Conservation (phyloP, 805 yeast genomes). For the Komagataella ulmi region DNA sequence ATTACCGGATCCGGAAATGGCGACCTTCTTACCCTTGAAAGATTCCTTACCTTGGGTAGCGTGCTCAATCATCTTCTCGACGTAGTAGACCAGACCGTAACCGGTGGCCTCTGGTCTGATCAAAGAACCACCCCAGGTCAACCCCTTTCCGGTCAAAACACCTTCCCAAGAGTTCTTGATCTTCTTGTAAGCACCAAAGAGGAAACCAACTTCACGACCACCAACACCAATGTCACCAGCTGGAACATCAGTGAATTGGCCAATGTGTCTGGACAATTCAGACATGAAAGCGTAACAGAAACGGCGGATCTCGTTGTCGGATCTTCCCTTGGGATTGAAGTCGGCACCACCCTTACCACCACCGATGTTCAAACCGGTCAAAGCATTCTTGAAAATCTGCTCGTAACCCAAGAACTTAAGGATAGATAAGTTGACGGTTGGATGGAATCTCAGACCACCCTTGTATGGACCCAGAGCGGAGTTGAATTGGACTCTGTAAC, state of each 20-base stretch:
- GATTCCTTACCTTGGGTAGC: slow-evolving; percentile 84
- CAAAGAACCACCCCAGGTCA: slow-evolving; percentile 97
- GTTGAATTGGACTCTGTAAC: slow-evolving; percentile 97
- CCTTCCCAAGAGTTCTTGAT: slow-evolving; percentile 91
- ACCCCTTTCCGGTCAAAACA: slow-evolving; percentile 95
- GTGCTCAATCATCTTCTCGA: slow-evolving; percentile 92
- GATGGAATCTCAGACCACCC: slow-evolving; percentile 98
- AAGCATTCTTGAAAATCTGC: slow-evolving; percentile 96
- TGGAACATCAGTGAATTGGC: slow-evolving; percentile 95
- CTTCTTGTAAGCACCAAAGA: slow-evolving; percentile 94
- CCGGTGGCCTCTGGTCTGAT: slow-evolving; percentile 99
- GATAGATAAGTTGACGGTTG: slow-evolving; percentile 88
- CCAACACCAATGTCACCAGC: slow-evolving; percentile 99
- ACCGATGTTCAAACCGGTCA: slow-evolving; percentile 95
- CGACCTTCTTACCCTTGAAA: slow-evolving; percentile 87
- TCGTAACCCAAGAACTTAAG: slow-evolving; percentile 95
- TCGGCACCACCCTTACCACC: slow-evolving; percentile 99
- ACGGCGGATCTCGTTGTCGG: slow-evolving; percentile 90
- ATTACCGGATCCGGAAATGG: slow-evolving; percentile 96
- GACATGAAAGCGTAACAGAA: slow-evolving; percentile 94
- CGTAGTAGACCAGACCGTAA: slow-evolving; percentile 93
- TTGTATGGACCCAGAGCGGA: slow-evolving; percentile 98
- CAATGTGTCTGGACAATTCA: slow-evolving; percentile 92
- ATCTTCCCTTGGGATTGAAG: slow-evolving; percentile 92
- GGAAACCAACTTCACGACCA: slow-evolving; percentile 89